Base-by-base conservation (phyloP, 75 land plant genomes). In the Sequoia sempervirens region DNA sequence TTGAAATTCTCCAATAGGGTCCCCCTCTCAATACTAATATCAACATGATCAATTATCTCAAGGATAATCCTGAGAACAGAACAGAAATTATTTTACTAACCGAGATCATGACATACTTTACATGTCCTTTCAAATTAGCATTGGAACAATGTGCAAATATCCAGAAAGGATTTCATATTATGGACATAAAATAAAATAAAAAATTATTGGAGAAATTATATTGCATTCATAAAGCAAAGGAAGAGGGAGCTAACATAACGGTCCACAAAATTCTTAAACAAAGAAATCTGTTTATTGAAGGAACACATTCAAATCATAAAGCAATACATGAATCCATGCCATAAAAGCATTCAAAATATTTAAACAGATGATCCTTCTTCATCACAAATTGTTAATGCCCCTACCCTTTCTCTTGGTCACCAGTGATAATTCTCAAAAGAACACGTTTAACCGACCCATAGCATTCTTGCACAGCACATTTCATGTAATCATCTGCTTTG, bases 391-490 rank as follows among this genome's bases (percentile, higher is more conserved):
- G 1, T 80, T 74, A 41, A 76, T 26, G 2, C 54, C n/a, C 91
- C 89, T 83, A 94, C 98, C n/a, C 38, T 58, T 47, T 88, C 56
- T 98, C 97, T 2, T 54, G 86, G 41, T 90, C 89, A 56, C 92
- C 94, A 79, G 78, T 74, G 78, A 95, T 87, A 70, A 93, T 83
- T 30, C 40, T 84, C 32, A 17, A 75, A 50, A 96, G 84, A 34
- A 96, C 89, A 53, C 87, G 90, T 64, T 87, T 83, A 37, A 95
- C 81, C 4, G 94, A 91, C 80, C 93, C 91, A 82, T 92, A 95
- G 88, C 94, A 93, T 87, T 96, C 97, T 41, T 84, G 82, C 1
- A 96, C 92, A 18, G 98, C 98, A 68, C 89, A 91, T 79, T 68
- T 74, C 96, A 94, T 94, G 89, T 94, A 95, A 9, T 89, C 87